Conservation (phyloP, 164 flowering plant species). For the Warburgia ugandensis region DNA sequence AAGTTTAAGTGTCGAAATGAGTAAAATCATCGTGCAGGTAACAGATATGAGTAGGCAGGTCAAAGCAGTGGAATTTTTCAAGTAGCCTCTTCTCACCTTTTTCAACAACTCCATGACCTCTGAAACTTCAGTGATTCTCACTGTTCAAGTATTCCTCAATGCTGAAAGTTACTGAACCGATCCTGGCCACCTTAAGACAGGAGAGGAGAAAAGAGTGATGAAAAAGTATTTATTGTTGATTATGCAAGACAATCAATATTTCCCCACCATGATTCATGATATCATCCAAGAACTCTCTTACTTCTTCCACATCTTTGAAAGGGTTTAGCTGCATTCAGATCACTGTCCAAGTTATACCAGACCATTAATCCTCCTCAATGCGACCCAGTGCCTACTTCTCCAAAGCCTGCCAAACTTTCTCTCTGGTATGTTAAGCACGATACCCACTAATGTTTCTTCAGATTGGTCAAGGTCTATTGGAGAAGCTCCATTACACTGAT, state of each 20-base stretch:
- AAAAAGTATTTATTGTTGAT: slow-evolving; percentile 13
- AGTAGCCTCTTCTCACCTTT: slow-evolving; percentile 24
- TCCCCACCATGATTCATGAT: slow-evolving; percentile 51
- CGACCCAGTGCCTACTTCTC: slow-evolving; percentile 83
- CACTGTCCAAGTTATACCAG: slow-evolving; percentile 98
- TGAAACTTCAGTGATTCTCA: background rate
- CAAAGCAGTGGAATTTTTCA: slow-evolving; percentile 32
- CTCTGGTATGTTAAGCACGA: slow-evolving; percentile 68
- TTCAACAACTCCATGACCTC: slow-evolving; percentile 16
- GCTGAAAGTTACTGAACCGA: background rate
- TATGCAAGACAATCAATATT: slow-evolving; percentile 59
- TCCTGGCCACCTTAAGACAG: background rate
- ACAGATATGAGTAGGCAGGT: slow-evolving; percentile 27
- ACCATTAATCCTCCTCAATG: slow-evolving; percentile 58
- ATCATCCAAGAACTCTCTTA: slow-evolving; percentile 52
- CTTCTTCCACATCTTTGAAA: slow-evolving; percentile 45
- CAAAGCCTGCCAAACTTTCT: slow-evolving; percentile 66
- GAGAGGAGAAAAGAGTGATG: background rate
- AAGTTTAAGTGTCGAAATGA: slow-evolving; percentile 36
- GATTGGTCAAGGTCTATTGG: slow-evolving; percentile 45
- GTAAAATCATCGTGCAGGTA: slow-evolving; percentile 35
- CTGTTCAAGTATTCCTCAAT: background rate
- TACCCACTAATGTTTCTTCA: slow-evolving; percentile 56
- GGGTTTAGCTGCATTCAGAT: slow-evolving; percentile 43
- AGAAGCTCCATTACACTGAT: slow-evolving; percentile 59